Evolutionary conservation across 2,329 filamentous ascomycete genomes (phyloP).

Genomic region (Fusarium sp.): DNA sequence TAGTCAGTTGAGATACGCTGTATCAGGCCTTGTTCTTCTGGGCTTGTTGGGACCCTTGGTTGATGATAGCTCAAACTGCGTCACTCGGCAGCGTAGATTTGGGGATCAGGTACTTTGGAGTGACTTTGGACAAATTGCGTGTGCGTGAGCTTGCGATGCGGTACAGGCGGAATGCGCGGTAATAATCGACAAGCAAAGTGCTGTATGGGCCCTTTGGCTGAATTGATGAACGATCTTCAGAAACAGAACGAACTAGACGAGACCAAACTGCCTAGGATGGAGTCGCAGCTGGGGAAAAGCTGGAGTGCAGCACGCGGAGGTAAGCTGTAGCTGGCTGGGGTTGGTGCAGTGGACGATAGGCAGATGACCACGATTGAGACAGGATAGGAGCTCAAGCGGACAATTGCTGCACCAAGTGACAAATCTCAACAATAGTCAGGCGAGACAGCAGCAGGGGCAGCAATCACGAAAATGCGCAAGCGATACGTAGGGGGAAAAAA

Average conservation of each 20-base stretch:
- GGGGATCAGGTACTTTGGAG: conserved; percentile 43
- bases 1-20: conserved; percentile 34
- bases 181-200: conserved; percentile 14
- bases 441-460: conserved; percentile 28
- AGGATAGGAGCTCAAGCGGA: conserved; percentile 30
- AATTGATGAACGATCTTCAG: conserved; percentile 24
- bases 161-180: conserved; percentile 35
- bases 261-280: conserved; percentile 6
- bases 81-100: conserved; percentile 33
- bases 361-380: conserved; percentile 42
- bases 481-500: conserved; percentile 17
- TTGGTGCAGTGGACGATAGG: conserved; percentile 16
- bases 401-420: conserved; percentile 32
- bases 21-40: not conserved
- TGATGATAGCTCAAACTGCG: conserved; percentile 36
- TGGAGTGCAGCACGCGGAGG: conserved; percentile 33
- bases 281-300: conserved; percentile 32
- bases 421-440: conserved; percentile 36
- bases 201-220: conserved; percentile 12
- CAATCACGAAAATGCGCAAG: conserved; percentile 13
- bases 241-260: conserved; percentile 10
- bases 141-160: conserved; percentile 15
- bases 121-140: conserved; percentile 36
- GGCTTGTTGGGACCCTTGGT: conserved; percentile 41
- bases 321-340: conserved; percentile 28